Conservation (phyloP, 805 yeast genomes). For the Ogataea henricii region DNA sequence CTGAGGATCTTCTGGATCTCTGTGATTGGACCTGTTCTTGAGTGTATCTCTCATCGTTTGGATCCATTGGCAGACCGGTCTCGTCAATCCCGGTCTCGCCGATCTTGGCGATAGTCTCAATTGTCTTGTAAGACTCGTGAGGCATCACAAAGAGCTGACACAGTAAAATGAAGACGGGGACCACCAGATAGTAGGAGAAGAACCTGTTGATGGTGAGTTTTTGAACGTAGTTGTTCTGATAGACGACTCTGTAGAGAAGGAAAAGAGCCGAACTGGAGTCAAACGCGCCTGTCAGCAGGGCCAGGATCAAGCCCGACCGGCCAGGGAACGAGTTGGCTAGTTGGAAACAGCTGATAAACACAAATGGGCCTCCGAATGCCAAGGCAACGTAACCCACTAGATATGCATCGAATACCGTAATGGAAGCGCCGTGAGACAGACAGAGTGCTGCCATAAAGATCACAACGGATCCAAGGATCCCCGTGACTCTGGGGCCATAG, state of each 20-base stretch:
- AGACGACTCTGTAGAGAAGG: constrained; percentile 66
- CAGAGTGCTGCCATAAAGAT: constrained; percentile 55
- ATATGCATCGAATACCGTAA: constrained; percentile 57
- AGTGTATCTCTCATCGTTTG: constrained; percentile 41
- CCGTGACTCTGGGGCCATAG: constrained; percentile 80
- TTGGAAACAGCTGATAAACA: constrained; percentile 87
- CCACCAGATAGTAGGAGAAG: constrained; percentile 66
- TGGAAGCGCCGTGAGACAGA: constrained; percentile 27
- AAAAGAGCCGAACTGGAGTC: constrained; percentile 92
- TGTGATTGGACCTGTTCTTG: constrained; percentile 21
- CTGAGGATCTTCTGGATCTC: constrained; percentile 37
- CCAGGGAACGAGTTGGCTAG: constrained; percentile 84
- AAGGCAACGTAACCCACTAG: constrained; percentile 70
- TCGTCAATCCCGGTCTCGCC: constrained; percentile 76
- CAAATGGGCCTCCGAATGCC: constrained; percentile 94
- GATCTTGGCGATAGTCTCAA: constrained; percentile 65
- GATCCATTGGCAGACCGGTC: constrained; percentile 57
- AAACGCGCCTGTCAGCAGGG: constrained; percentile 89
- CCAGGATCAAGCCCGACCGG: constrained; percentile 77
- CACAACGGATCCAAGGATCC: constrained; percentile 67
- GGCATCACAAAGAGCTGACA: constrained; percentile 87
- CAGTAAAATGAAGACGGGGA: constrained; percentile 73
- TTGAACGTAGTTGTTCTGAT: constrained; percentile 44
- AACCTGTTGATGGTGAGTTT: constrained; percentile 54
- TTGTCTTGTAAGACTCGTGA: constrained; percentile 66